Conservation (phyloP, 2,329 filamentous ascomycete species). For the Xylaria multiplex region DNA sequence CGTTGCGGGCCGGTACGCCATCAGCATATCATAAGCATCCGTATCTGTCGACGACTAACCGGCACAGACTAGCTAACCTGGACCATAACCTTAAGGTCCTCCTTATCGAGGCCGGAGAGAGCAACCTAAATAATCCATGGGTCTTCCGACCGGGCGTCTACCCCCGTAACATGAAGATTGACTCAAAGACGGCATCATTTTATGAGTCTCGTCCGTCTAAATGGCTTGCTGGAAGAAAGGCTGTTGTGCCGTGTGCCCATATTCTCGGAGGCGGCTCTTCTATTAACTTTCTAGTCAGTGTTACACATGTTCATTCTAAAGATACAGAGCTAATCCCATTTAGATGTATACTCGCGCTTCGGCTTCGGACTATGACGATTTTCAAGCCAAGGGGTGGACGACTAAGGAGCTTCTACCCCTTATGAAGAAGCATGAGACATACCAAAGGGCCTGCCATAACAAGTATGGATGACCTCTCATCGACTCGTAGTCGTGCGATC, state of each 20-base stretch:
- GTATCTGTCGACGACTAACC: constrained; percentile 51
- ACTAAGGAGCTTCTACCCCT: constrained; percentile 79
- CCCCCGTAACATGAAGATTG: constrained; percentile 77
- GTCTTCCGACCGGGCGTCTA: constrained; percentile 80
- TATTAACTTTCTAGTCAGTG: constrained; percentile 77
- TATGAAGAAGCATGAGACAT: constrained; percentile 85
- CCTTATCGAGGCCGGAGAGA: constrained; percentile 50
- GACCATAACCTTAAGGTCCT: constrained; percentile 77
- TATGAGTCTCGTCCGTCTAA: constrained; percentile 81
- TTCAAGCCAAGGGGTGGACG: constrained; percentile 81
- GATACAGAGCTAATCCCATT: constrained; percentile 29
- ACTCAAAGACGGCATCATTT: constrained; percentile 84
- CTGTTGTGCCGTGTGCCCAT: constrained; percentile 79
- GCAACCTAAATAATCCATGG: constrained; percentile 78
- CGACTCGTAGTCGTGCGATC: background rate
- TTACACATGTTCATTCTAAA: background rate
- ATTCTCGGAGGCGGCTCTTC: constrained; percentile 77
- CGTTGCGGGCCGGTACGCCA: constrained; percentile 63
- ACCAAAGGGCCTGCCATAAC: constrained; percentile 73
- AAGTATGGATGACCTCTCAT: constrained; percentile 48
- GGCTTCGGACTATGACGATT: constrained; percentile 80
- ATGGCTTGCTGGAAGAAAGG: constrained; percentile 75
- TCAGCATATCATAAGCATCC: constrained; percentile 15
- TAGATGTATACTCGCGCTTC: constrained; percentile 79
- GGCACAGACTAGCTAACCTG: constrained; percentile 73